Evolutionary conservation across 306 rosid species (phyloP), one percentile per base, ranked within the genome.

Genomic region (Psophocarpus tetragonolobus): DNA sequence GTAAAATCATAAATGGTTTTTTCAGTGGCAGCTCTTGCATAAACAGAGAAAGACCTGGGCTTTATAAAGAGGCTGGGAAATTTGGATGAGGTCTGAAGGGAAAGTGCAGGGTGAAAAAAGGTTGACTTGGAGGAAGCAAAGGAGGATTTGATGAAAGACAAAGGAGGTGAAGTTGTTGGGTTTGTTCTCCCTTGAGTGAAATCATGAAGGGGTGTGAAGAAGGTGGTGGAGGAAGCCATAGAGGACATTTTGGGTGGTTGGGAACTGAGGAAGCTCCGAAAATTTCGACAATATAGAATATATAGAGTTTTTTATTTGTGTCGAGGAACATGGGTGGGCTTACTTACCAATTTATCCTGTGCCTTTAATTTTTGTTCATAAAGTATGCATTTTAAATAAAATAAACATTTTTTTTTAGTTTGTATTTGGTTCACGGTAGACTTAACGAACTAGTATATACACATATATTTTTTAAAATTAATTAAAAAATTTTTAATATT

Each of bases 1-100:
- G 90, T 90, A 57, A 85, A 96, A 68, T 92, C 99, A 80, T 96
- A 77, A 62, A 96, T 85, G 79, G 84, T 85, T 86, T 92, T 92
- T 51, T 92, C 93, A 1, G 97, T 86, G 45, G 87, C 89, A 17
- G 99, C 99, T 76, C 86, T 88, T 0, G 99, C 99, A 42, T 72
- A 68, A 71, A 91, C 86, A 30, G 85, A 84, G 23, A 73, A 86
- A 84, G 87, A 78, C 20, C 82, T 88, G 70, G 86, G 50, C 51
- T 85, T 90, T 20, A 74, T 10, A 13, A 74, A 29, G 72, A 74
- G 15, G 26, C 74, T 81, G 2, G 82, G 81, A 76, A 76, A 67
- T 54, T 15, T 71, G 41, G 87, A 80, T 0, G 94, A 80, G 65
- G 56, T 66, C 41, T 75, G 69, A 8, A 48, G 89, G 41, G 71